phyloP scores from a whole-genome alignment of 805 yeast species.

The Spathaspora sp. region DNA sequence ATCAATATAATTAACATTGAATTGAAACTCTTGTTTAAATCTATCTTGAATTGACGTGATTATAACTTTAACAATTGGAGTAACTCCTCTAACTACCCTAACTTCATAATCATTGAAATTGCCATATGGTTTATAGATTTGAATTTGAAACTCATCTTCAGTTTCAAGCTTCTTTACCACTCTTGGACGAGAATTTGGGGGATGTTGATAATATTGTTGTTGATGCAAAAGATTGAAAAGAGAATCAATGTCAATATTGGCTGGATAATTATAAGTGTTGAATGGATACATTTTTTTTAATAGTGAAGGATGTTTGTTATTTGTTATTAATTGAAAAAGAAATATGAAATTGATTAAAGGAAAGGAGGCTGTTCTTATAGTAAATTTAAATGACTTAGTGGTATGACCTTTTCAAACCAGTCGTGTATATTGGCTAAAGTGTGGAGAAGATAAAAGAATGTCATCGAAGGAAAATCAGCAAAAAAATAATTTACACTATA shows the following conservation, averaged over 20 bases:
- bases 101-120: constrained; percentile 33
- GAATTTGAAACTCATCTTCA: constrained; percentile 31
- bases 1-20: constrained; percentile 26
- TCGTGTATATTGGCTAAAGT: neutral
- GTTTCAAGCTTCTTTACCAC: constrained; percentile 34
- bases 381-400: neutral
- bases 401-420: neutral
- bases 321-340: neutral
- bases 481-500: neutral
- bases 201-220: constrained; percentile 7
- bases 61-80: constrained; percentile 16
- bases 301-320: neutral
- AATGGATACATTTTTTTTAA: constrained; percentile 4
- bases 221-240: constrained; percentile 11
- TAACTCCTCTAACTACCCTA: constrained; percentile 14
- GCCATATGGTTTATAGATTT: constrained; percentile 32
- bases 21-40: constrained; percentile 29
- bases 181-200: constrained; percentile 4
- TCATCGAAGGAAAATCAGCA: neutral
- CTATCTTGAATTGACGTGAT: constrained; percentile 22
- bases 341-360: neutral
- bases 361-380: neutral
- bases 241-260: constrained; percentile 9
- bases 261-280: neutral
- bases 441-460: neutral